These are phyloP conservation scores for Penicillium sp. DNA, from an alignment of 2,329 filamentous ascomycete species.

Conservation along the genomic window DNA sequence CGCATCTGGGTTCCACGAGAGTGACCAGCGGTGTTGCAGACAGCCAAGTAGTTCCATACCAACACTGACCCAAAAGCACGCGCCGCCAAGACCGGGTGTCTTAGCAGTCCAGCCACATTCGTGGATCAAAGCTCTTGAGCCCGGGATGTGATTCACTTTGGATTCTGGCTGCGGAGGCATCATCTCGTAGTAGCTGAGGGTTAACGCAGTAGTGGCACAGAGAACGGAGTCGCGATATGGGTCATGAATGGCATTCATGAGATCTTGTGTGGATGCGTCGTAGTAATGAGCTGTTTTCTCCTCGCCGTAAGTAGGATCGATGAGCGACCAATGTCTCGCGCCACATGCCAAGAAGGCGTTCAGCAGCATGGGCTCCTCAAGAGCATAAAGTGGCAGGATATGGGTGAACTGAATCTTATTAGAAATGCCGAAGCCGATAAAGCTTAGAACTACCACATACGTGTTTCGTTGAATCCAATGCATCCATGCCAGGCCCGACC, in stretches of 20 bases:
- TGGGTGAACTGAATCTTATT: constrained; percentile 62
- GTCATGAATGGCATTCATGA: constrained; percentile 75
- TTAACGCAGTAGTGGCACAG: constrained; percentile 81
- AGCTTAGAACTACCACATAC: constrained; percentile 47
- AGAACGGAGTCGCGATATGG: constrained; percentile 79
- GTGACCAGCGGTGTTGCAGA: constrained; percentile 79
- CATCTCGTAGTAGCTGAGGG: constrained; percentile 88
- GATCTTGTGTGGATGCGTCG: constrained; percentile 74
- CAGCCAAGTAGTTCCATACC: constrained; percentile 88
- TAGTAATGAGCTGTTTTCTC: constrained; percentile 81
- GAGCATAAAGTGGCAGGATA: constrained; percentile 75
- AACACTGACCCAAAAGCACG: constrained; percentile 93
- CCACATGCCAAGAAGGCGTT: constrained; percentile 88
- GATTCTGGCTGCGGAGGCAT: constrained; percentile 78
- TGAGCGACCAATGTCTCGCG: constrained; percentile 72
- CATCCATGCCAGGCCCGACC: constrained; percentile 92
- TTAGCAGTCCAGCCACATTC: constrained; percentile 85
- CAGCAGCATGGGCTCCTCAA: constrained; percentile 81
- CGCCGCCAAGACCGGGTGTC: constrained; percentile 73
- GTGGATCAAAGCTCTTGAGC: constrained; percentile 78
- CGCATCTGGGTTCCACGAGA: constrained; percentile 83
- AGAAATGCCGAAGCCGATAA: neutral
- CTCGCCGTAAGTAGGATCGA: constrained; percentile 67
- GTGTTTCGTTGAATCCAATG: constrained; percentile 78
- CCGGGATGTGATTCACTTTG: constrained; percentile 85